Base-by-base conservation (phyloP, 352 stramenopile species). In the Globisporangium yorkense region DNA sequence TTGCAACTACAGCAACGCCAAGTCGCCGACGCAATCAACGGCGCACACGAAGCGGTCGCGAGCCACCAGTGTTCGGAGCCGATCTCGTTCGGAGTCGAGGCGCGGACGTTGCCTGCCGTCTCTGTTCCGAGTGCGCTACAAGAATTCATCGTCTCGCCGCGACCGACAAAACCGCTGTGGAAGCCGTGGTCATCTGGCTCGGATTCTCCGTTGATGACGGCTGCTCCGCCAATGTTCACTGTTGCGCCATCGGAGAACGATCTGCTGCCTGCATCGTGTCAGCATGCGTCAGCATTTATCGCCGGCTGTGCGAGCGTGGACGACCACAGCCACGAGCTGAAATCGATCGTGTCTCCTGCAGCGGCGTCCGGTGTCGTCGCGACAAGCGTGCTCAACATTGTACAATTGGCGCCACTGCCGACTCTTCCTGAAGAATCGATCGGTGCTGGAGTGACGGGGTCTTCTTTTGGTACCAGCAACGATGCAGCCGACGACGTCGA, bases 101-200 rank as follows among this genome's bases (percentile, higher is more conserved):
- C 29, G 7, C 44, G 20, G 21, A 24, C 40, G 7, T 16, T 33
- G 2, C 33, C 57, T 8, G 13, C 15, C 18, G 27, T 33, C 21
- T 8, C n/a, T 4, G 33, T 33, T 5, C 9, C 29, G 5, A 46
- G 10, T 31, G 10, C 16, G 16, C 18, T 3, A 0, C 48, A 27
- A 8, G 33, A 40, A 24, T 2, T 15, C 50, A 57, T 72, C 18
- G 43, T 60, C 54, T 77, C 67, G 31, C 67, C 68, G 63, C 55
- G 66, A 41, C 64, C 60, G 18, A 59, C 63, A 10, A 74, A 72
- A 44, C 64, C 72, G n/a, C 56, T 80, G 31, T 80, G 72, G 72
- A 65, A 75, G 54, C 72, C 72, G 20, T 80, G 72, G 72, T 72
- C 67, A 12, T 75, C 72, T 13, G 69, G 62, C 37, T 63, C 64